phyloP scores from a whole-genome alignment of 768 basidiomycete genomes.

The Trametes cingulata region DNA sequence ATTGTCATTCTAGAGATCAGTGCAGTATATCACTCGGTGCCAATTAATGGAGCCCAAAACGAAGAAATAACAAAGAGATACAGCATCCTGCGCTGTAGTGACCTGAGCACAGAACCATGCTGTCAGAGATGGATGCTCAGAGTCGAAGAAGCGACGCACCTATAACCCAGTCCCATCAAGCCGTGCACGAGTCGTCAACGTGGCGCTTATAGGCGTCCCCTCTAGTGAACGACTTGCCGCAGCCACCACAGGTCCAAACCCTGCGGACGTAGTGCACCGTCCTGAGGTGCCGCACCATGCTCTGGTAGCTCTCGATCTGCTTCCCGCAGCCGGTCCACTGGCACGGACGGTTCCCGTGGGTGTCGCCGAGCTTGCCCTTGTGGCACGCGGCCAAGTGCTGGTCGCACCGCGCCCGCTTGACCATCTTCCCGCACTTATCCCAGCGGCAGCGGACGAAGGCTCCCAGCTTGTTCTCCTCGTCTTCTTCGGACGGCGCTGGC shows the following conservation, averaged over 20 bases:
- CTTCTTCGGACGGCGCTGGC: background rate
- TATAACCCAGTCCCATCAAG: background rate
- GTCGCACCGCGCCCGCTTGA: background rate
- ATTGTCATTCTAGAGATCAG: too few species aligned
- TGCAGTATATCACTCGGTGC: too few species aligned
- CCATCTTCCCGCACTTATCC: background rate
- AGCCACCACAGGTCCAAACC: background rate
- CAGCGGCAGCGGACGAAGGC: background rate
- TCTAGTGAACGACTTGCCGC: background rate
- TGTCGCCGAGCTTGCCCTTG: background rate
- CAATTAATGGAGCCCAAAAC: too few species aligned
- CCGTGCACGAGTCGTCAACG: background rate
- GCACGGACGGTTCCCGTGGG: background rate
- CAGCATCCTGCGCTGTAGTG: too few species aligned
- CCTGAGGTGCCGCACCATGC: background rate
- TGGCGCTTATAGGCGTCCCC: background rate
- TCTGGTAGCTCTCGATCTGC: background rate
- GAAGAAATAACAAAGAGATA: too few species aligned
- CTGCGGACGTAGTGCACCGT: background rate
- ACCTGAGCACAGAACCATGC: too few species aligned
- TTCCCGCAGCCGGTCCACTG: background rate
- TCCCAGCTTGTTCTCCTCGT: background rate
- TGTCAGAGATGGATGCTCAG: too few species aligned
- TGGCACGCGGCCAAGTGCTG: background rate
- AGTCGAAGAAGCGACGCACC: too few species aligned